These are phyloP conservation scores for Pichia scutulata DNA, from an alignment of 805 yeast species.

Conservation along the genomic window DNA sequence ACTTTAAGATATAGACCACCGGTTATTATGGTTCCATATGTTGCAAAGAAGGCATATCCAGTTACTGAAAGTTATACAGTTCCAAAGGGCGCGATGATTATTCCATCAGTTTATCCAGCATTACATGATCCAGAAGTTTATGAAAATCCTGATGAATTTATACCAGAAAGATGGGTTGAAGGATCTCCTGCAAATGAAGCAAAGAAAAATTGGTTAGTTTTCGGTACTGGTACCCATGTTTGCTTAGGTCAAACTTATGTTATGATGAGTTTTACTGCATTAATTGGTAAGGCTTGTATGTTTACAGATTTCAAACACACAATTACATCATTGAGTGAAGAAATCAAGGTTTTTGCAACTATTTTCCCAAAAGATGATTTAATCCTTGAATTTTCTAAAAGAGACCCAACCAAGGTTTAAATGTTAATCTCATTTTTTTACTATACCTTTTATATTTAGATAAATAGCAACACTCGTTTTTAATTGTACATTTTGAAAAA, in stretches of 20 bases:
- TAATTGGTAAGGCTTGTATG: conserved; percentile 87
- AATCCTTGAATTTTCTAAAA: conserved; percentile 60
- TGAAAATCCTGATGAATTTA: conserved; percentile 87
- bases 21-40: conserved; percentile 96
- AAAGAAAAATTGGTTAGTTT: conserved; percentile 90
- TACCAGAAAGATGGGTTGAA: conserved; percentile 92
- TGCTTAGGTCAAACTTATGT: conserved; percentile 95
- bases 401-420: conserved; percentile 43
- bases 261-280: conserved; percentile 76
- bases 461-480: too few species aligned
- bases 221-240: conserved; percentile 95
- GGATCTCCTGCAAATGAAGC: conserved; percentile 70
- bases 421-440: background rate
- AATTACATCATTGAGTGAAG: conserved; percentile 78
- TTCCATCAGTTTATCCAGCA: conserved; percentile 93
- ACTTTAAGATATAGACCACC: conserved; percentile 94
- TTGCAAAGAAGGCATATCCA: conserved; percentile 80
- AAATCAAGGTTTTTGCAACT: conserved; percentile 94
- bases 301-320: conserved; percentile 74
- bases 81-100: conserved; percentile 95
- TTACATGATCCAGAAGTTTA: conserved; percentile 96
- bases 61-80: conserved; percentile 78
- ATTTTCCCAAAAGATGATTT: conserved; percentile 97
- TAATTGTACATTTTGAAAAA: too few species aligned
- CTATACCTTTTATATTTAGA: background rate